Base-by-base conservation (phyloP, 352 stramenopile genomes). In the Pythium myriotylum region DNA sequence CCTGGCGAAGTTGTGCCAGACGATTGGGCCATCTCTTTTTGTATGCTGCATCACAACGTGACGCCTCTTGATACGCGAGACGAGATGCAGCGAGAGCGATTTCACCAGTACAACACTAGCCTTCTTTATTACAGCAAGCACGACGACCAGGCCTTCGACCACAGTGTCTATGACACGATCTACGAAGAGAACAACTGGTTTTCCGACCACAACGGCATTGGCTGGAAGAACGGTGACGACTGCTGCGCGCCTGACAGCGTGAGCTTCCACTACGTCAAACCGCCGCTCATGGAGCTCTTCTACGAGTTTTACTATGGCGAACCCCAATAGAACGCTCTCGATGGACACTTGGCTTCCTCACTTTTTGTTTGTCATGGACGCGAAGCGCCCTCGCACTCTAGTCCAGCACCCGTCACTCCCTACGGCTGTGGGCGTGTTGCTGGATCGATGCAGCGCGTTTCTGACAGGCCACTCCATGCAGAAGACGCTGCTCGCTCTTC, bases 161-260 rank as follows among this genome's bases (percentile, higher is more conserved):
- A 92, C 66, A 70, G 59, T 0, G 46, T 92, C 26, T 94, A 90
- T 56, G 59, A 72, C 37, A 89, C 86, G 6, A 88, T 93, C 59
- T 91, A 91, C 57, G 72, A 92, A 24, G 84, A 93, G 63, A 92
- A 90, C 68, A 95, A 95, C 65, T 95, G 86, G 86, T 95, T 93
- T 64, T 92, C 84, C 54, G 85, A 95, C 62, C 84, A 93, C 49
- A 59, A 79, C 37, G 84, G 84, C 10, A 84, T 95, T 58, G 83
- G 84, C 42, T 93, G 84, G 83, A 79, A 89, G 62, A 93, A 88
- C 54, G 86, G 76, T 46, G 72, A 86, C 33, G 73, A 81, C 27
- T 94, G 85, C 71, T 91, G 79, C 48, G 84, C 86, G 9, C 83
- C 84, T 0, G 84, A 94, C 67, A 81, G 75, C 19, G 82, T 95